Conservation (phyloP, 2,329 filamentous ascomycete species). For the Incumbomyces lentus region DNA sequence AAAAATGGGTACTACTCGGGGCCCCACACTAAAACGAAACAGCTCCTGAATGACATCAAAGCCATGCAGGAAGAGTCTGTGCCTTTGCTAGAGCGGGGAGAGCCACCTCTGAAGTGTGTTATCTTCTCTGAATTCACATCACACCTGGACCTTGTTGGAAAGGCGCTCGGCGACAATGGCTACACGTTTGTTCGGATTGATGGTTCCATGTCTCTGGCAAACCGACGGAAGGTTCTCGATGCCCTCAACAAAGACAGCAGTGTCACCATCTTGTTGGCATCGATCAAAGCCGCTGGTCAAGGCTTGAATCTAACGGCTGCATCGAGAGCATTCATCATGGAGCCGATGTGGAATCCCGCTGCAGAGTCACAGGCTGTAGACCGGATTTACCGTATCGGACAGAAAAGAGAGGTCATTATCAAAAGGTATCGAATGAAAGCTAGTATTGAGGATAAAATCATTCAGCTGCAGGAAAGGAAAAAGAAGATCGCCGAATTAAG, state of each 20-base stretch:
- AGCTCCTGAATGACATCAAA: slow-evolving; percentile 65
- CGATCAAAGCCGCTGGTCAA: slow-evolving; percentile 82
- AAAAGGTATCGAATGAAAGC: slow-evolving; percentile 79
- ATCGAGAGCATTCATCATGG: slow-evolving; percentile 90
- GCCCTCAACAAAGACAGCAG: slow-evolving; percentile 61
- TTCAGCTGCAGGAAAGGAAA: slow-evolving; percentile 84
- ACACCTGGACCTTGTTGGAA: slow-evolving; percentile 82
- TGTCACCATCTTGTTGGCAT: slow-evolving; percentile 76
- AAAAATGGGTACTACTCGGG: slow-evolving; percentile 52
- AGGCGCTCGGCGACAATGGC: slow-evolving; percentile 58
- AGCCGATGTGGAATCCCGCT: slow-evolving; percentile 93
- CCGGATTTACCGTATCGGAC: slow-evolving; percentile 81
- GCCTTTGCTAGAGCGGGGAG: slow-evolving; percentile 39
- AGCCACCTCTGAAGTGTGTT: slow-evolving; percentile 79
- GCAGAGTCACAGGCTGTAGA: slow-evolving; percentile 91
- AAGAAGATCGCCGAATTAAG: slow-evolving; percentile 79
- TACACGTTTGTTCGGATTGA: slow-evolving; percentile 75
- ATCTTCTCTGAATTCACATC: slow-evolving; percentile 96
- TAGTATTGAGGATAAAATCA: slow-evolving; percentile 91
- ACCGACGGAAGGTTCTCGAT: slow-evolving; percentile 66
- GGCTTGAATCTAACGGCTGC: slow-evolving; percentile 83
- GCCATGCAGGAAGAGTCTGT: slow-evolving; percentile 54
- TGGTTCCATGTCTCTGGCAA: slow-evolving; percentile 69
- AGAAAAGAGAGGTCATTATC: slow-evolving; percentile 79
- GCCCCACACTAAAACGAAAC: slow-evolving; percentile 84